phyloP scores from a whole-genome alignment of 139 green algal species.

The Tetraselmis striata region DNA sequence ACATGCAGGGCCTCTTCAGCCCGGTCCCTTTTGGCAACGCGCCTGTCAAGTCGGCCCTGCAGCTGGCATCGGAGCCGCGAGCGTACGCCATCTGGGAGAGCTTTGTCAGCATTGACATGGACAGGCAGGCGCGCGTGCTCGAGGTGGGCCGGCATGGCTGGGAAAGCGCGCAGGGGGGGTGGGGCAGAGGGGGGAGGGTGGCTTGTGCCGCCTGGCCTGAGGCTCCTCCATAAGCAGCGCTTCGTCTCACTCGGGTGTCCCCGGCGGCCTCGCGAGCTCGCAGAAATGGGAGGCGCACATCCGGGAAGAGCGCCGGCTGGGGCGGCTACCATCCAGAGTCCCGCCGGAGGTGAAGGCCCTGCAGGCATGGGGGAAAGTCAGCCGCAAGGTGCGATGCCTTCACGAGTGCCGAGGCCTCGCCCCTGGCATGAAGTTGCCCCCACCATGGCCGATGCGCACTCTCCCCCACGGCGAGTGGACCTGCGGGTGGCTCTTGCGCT shows the following conservation, averaged over 20 bases:
- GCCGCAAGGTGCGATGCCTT: conserved; percentile 20
- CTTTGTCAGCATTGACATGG: conserved; percentile 42
- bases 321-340: neutral
- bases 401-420: conserved; percentile 30
- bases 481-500: too few species aligned
- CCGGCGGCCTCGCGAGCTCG: too few species aligned
- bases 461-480: too few species aligned
- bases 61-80: conserved; percentile 2
- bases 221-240: too few species aligned
- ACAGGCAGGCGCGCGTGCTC: conserved; percentile 41
- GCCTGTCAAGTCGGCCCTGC: conserved; percentile 7
- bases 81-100: conserved; percentile 25
- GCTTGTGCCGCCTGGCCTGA: too few species aligned
- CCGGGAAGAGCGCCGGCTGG: conserved; percentile 15
- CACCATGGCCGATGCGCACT: too few species aligned
- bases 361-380: conserved; percentile 25
- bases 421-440: too few species aligned
- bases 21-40: conserved; percentile 48
- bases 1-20: conserved; percentile 44
- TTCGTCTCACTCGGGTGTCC: too few species aligned
- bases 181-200: neutral
- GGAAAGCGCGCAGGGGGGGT: neutral
- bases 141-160: conserved; percentile 14
- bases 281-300: conserved; percentile 45
- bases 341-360: conserved; percentile 26